Evolutionary conservation across 2,329 filamentous ascomycete genomes (phyloP).

Genomic region (Neofusicoccum sp.): DNA sequence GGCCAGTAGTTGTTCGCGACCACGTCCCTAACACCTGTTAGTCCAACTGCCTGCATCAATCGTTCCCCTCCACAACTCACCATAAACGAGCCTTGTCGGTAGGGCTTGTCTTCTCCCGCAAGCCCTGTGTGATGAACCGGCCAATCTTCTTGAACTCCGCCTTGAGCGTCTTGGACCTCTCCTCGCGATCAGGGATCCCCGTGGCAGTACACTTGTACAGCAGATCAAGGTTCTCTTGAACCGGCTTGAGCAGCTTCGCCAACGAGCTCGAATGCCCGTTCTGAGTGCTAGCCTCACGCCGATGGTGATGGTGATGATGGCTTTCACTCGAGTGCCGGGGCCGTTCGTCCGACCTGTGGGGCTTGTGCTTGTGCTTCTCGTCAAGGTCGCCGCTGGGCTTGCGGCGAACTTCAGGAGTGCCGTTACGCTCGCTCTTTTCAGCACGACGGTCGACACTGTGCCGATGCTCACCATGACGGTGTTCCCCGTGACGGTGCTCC

Average conservation of each 20-base stretch:
- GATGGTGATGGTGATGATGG: slow-evolving; percentile 28
- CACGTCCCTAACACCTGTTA: slow-evolving; percentile 37
- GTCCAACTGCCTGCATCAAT: neutral
- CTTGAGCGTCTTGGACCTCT: slow-evolving; percentile 64
- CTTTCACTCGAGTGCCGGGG: slow-evolving; percentile 31
- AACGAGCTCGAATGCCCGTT: slow-evolving; percentile 32
- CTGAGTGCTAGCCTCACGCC: slow-evolving; percentile 27
- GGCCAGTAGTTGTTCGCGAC: slow-evolving; percentile 44
- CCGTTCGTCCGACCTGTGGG: slow-evolving; percentile 57
- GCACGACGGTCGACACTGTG: slow-evolving; percentile 44
- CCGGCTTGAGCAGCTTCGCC: slow-evolving; percentile 54
- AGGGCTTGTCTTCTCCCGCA: slow-evolving; percentile 46
- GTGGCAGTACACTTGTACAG: slow-evolving; percentile 65
- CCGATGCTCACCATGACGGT: slow-evolving; percentile 41
- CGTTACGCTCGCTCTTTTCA: slow-evolving; percentile 37
- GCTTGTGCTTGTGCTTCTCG: slow-evolving; percentile 51
- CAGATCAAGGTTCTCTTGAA: slow-evolving; percentile 61
- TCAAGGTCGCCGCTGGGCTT: slow-evolving; percentile 53
- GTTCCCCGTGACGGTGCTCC: slow-evolving; percentile 43
- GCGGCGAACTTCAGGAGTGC: slow-evolving; percentile 48
- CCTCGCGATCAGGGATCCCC: slow-evolving; percentile 63
- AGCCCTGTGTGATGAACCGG: slow-evolving; percentile 59
- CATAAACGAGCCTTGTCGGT: slow-evolving; percentile 52
- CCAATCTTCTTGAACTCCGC: slow-evolving; percentile 64
- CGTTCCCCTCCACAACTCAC: slow-evolving; percentile 39